Evolutionary conservation across 768 basidiomycete genomes (phyloP).

Genomic region (Hericium coralloides): DNA sequence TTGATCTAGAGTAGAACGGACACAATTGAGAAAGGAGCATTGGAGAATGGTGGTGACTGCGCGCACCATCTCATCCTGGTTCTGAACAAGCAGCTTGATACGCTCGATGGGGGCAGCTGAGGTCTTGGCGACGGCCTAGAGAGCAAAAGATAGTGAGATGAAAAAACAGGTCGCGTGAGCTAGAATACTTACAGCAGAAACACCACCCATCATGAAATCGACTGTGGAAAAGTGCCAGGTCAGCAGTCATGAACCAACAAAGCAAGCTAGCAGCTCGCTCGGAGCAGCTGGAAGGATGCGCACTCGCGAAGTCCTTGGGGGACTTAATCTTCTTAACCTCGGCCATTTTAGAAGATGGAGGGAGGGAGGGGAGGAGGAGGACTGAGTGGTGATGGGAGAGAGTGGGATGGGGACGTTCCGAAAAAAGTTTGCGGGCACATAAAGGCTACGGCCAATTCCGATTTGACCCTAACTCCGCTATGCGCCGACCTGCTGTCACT

Average conservation of each 20-base stretch:
- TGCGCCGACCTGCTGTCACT: conserved; percentile 2
- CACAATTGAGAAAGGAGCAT: neutral
- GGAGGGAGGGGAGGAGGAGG: conserved; percentile 28
- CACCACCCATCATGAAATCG: conserved; percentile 96
- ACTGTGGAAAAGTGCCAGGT: conserved; percentile 36
- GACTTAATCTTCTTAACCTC: conserved; percentile 78
- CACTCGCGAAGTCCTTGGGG: conserved; percentile 85
- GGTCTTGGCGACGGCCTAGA: conserved; percentile 95
- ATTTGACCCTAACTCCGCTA: conserved; percentile 22
- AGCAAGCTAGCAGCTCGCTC: neutral
- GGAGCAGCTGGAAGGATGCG: conserved; percentile 20
- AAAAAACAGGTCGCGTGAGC: neutral
- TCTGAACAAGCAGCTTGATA: conserved; percentile 97
- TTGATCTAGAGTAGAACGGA: conserved; percentile 62
- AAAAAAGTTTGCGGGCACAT: conserved; percentile 38
- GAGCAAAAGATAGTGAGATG: conserved; percentile 12
- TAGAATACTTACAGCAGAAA: conserved; percentile 62
- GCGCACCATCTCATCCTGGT: conserved; percentile 99
- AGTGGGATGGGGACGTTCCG: conserved; percentile 27
- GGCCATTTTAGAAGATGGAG: conserved; percentile 61
- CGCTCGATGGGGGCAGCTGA: conserved; percentile 99
- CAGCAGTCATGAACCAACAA: conserved; percentile 16
- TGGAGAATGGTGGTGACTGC: conserved; percentile 7
- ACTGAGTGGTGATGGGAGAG: conserved; percentile 46
- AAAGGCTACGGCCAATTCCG: conserved; percentile 25